Percentiles rank a stretch among this genome's conserved stretches.
These are phyloP conservation scores for Giardia duodenalis DNA, from an alignment of 208 protist species.

Conservation along the genomic window DNA sequence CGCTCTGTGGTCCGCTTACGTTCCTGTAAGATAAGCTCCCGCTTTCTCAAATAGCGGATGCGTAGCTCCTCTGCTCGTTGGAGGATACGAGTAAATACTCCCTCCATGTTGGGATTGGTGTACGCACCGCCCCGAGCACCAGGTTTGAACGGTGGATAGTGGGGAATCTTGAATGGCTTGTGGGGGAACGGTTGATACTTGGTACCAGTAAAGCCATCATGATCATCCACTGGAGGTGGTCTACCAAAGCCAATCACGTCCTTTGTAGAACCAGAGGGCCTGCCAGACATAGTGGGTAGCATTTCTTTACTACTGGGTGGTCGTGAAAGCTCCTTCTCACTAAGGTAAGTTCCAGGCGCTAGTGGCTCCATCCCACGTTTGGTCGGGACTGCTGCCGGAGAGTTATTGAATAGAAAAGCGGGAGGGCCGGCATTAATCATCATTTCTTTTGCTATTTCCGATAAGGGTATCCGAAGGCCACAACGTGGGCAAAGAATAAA, in stretches of 20 bases:
- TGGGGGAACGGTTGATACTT: not conserved
- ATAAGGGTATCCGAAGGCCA: not conserved
- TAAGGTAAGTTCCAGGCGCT: not conserved
- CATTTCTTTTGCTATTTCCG: not conserved
- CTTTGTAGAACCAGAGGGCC: too few relatives aligned
- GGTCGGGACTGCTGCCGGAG: not conserved
- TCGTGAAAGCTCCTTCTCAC: not conserved
- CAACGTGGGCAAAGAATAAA: not conserved
- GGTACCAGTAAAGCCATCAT: too few relatives aligned
- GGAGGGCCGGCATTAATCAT: not conserved
- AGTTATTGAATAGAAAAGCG: not conserved
- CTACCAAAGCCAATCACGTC: too few relatives aligned
- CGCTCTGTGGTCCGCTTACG: slow-evolving; percentile 22
- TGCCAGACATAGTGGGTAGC: too few relatives aligned
- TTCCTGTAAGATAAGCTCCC: slow-evolving; percentile 19
- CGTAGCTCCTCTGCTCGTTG: not conserved
- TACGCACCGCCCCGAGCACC: not conserved
- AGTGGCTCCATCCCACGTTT: not conserved
- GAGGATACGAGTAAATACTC: not conserved
- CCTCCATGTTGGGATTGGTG: not conserved
- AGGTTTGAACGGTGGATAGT: not conserved
- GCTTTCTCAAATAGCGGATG: not conserved
- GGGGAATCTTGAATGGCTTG: not conserved
- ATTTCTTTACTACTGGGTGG: not conserved
- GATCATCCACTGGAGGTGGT: too few relatives aligned